Percentiles rank a stretch among this genome's conserved stretches.
These are phyloP conservation scores for Periconia digitata DNA, from an alignment of 2,329 filamentous ascomycete genomes.

Conservation along the genomic window DNA sequence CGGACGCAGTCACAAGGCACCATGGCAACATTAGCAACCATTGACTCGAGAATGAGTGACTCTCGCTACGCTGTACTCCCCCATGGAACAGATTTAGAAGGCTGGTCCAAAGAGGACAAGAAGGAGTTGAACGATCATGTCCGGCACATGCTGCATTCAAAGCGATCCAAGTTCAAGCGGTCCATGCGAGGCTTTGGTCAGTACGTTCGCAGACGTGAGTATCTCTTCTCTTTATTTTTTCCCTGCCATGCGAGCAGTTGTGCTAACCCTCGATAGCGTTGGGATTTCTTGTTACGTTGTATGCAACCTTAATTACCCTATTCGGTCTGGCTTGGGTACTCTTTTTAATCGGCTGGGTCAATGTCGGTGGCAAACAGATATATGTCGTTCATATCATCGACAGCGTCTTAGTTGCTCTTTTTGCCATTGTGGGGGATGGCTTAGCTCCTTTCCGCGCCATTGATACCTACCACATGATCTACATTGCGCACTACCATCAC, in stretches of 20 bases:
- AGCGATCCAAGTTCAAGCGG: constrained; percentile 76
- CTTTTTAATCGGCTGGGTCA: constrained; percentile 89
- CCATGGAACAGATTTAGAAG: constrained; percentile 69
- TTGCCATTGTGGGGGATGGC: constrained; percentile 64
- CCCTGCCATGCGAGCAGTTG: not conserved
- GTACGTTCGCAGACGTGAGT: constrained; percentile 70
- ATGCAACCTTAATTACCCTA: constrained; percentile 78
- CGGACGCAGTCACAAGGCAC: constrained; percentile 28
- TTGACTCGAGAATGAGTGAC: constrained; percentile 68
- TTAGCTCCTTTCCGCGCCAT: constrained; percentile 71
- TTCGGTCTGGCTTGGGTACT: constrained; percentile 88
- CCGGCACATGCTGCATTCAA: constrained; percentile 82
- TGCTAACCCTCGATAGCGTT: constrained; percentile 54
- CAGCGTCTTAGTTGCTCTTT: constrained; percentile 62
- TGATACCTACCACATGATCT: constrained; percentile 87
- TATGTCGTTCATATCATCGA: constrained; percentile 60
- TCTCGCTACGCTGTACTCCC: constrained; percentile 79
- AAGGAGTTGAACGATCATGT: constrained; percentile 82
- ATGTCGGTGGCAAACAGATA: constrained; percentile 70
- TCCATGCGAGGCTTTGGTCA: constrained; percentile 77
- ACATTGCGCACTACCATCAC: constrained; percentile 72
- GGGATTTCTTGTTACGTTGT: constrained; percentile 81
- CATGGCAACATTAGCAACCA: constrained; percentile 53
- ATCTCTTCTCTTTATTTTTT: too few relatives aligned
- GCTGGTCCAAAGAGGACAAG: constrained; percentile 75